Evolutionary conservation across 164 flowering plant genomes (phyloP).

Genomic region (Nelumbo lutea): DNA sequence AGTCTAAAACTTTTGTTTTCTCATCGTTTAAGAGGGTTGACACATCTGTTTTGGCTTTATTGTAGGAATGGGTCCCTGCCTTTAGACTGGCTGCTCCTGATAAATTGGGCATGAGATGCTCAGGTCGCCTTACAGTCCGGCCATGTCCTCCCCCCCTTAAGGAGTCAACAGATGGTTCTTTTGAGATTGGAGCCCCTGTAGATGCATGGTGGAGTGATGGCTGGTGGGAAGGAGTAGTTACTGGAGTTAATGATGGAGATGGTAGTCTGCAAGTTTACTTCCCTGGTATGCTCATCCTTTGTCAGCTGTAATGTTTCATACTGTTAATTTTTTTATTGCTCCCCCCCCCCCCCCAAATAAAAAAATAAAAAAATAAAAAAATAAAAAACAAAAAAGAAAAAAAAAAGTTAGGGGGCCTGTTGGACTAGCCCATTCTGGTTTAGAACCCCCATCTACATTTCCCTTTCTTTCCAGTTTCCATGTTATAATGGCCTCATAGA

Average conservation of each 20-base stretch:
- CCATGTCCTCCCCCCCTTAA: slow-evolving; percentile 45
- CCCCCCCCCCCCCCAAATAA: no score
- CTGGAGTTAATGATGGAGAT: slow-evolving; percentile 25
- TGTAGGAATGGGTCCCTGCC: slow-evolving; percentile 87
- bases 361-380: no score
- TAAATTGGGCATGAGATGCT: slow-evolving; percentile 78
- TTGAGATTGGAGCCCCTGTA: slow-evolving; percentile 66
- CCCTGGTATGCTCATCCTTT: slow-evolving; percentile 54
- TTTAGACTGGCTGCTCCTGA: slow-evolving; percentile 65
- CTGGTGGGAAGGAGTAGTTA: slow-evolving; percentile 98
- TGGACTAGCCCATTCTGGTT: no score
- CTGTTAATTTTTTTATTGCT: background rate
- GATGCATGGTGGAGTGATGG: slow-evolving; percentile 99
- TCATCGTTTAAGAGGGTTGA: background rate
- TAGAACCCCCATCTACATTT: no score
- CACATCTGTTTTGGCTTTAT: background rate
- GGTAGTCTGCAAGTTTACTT: slow-evolving; percentile 62
- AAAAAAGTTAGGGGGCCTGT: no score
- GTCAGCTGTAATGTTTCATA: background rate
- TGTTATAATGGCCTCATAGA: no score
- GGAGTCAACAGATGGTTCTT: slow-evolving; percentile 18
- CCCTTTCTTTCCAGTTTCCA: background rate
- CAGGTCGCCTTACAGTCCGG: slow-evolving; percentile 68
- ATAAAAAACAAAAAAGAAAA: no score
- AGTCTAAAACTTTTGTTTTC: no score